Base-by-base conservation (phyloP, 352 stramenopile species). In the Saprolegnia diclina region DNA sequence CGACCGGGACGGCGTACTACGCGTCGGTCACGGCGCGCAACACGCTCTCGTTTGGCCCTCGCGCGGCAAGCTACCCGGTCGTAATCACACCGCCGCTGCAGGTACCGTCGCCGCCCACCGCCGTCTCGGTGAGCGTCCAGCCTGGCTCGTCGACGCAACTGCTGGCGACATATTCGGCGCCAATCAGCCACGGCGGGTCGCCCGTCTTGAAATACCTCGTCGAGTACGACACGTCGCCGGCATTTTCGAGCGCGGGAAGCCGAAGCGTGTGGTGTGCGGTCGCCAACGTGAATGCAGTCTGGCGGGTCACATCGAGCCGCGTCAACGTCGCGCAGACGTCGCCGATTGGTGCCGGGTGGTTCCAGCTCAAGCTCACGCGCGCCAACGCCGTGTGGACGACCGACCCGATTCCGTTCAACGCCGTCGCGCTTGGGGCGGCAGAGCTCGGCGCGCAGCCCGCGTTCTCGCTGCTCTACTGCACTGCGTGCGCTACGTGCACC, bases 381-480 rank as follows among this genome's bases (percentile, higher is more conserved):
- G 72, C 76, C 21, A 84, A 87, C 52, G 55, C 66, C 1, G 63
- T 83, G 9, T 62, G 79, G 37, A 76, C 73, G 11, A 88, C 83
- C 7, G 76, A 97, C 52, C 81, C 88, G 16, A 98, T 98, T 68
- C 88, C 92, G 22, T 98, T 93, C 79, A 85, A 99, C 74, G 93
- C 94, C 9, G 89, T 96, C 22, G 89, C 91, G 0, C 78, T 85
- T 35, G 79, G 90, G 0, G 79, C 62, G 16, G 87, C 97, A 16
- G 95, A 98, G 65, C 69, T 78, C 0, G 85, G 85, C 13, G 85
- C 84, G 35, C 45, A 63, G 19, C 64, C 74, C 1, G 66, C 72
- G 5, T 62, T 62, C 1, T 90, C 85, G 0, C 74, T 78, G 5
- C 73, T 93, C 0, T 93, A 91, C 48, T 93, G 85, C 42, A 87